These are phyloP conservation scores for Phragmites australis DNA, from an alignment of 176 grass and related monocot genomes.

Conservation along the genomic window DNA sequence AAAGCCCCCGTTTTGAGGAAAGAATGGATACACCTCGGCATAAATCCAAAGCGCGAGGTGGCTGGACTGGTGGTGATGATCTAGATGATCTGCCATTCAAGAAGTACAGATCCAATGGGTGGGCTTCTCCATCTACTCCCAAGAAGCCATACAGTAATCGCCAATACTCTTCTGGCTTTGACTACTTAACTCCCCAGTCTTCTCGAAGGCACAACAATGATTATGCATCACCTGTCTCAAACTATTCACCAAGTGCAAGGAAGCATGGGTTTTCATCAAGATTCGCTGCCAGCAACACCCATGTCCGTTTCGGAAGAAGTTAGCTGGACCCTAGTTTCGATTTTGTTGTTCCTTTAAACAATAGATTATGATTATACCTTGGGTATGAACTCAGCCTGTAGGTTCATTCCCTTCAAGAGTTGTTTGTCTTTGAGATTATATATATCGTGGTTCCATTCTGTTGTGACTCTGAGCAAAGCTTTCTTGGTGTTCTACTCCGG, in stretches of 20 bases:
- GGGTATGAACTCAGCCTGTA: slow-evolving; percentile 29
- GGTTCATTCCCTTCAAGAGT: neutral
- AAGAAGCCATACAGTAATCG: slow-evolving; percentile 40
- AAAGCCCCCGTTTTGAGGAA: slow-evolving; percentile 51
- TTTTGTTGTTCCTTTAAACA: slow-evolving; percentile 33
- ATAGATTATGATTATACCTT: neutral
- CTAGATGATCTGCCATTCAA: slow-evolving; percentile 43
- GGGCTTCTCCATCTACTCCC: slow-evolving; percentile 50
- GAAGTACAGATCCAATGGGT: slow-evolving; percentile 62
- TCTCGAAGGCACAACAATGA: slow-evolving; percentile 34
- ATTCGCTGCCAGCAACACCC: slow-evolving; percentile 35
- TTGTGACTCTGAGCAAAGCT: neutral
- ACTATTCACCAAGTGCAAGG: slow-evolving; percentile 32
- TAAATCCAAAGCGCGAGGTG: slow-evolving; percentile 67
- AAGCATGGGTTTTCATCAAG: slow-evolving; percentile 43
- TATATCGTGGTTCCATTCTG: neutral
- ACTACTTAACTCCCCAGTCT: slow-evolving; percentile 58
- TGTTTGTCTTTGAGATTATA: slow-evolving; percentile 29
- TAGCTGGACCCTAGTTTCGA: slow-evolving; percentile 1
- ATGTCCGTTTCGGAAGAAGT: slow-evolving; percentile 44
- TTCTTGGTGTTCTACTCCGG: neutral
- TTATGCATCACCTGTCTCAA: slow-evolving; percentile 13
- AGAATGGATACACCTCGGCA: slow-evolving; percentile 37
- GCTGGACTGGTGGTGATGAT: slow-evolving; percentile 63
- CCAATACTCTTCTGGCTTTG: slow-evolving; percentile 4